Conservation (phyloP, 148 eudicot species). For the Linanthus parryae region DNA sequence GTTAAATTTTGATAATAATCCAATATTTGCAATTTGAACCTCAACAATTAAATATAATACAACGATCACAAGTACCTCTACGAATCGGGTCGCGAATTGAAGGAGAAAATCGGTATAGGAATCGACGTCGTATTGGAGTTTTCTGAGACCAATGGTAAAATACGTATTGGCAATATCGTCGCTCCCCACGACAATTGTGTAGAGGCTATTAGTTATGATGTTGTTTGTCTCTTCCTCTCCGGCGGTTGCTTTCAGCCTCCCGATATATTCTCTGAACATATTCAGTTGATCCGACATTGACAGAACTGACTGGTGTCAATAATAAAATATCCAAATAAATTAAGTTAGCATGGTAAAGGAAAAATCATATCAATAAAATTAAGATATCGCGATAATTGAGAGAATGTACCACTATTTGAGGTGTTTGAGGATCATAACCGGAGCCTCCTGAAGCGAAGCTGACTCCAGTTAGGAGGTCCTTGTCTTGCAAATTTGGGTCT, state of each 20-base stretch:
- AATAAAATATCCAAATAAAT: too few relatives aligned
- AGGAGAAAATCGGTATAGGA: conserved; percentile 46
- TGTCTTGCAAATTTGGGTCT: conserved; percentile 19
- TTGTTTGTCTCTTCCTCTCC: conserved; percentile 33
- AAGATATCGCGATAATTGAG: too few relatives aligned
- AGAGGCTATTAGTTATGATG: conserved; percentile 28
- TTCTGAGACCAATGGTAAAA: conserved; percentile 28
- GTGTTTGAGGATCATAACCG: conserved; percentile 33
- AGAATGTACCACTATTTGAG: too few relatives aligned
- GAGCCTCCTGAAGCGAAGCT: conserved; percentile 44
- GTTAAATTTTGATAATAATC: too few relatives aligned
- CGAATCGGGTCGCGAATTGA: conserved; percentile 34
- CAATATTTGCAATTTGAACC: too few relatives aligned
- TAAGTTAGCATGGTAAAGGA: too few relatives aligned
- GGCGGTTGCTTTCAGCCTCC: conserved; percentile 26
- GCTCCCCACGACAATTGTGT: conserved; percentile 36
- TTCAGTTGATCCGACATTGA: conserved; percentile 41
- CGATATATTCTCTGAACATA: conserved; percentile 37
- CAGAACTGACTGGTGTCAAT: conserved; percentile 19
- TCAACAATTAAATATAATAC: too few relatives aligned
- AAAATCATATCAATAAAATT: too few relatives aligned
- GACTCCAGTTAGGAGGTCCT: conserved; percentile 34
- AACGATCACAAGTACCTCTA: too few relatives aligned
- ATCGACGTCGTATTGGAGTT: conserved; percentile 27
- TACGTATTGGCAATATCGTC: conserved; percentile 64